Percentiles rank a stretch among this genome's conserved stretches.
These are phyloP conservation scores for Aspergillus chevalieri DNA, from an alignment of 2,329 filamentous ascomycete genomes.

Conservation along the genomic window DNA sequence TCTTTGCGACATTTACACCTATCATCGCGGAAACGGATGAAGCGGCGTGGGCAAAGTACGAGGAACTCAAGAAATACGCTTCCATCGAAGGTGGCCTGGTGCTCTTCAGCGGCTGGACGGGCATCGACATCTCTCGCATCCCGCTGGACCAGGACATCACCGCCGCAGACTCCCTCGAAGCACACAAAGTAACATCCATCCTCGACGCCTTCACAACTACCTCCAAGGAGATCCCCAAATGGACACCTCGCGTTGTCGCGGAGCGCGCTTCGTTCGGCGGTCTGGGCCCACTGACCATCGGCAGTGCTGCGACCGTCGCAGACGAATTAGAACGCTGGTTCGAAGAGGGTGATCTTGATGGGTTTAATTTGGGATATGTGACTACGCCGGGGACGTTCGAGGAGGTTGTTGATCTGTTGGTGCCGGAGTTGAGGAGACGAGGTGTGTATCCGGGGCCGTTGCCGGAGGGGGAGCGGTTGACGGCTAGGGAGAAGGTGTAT, in stretches of 20 bases:
- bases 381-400: conserved; percentile 49
- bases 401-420: conserved; percentile 45
- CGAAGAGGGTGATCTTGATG: conserved; percentile 37
- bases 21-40: conserved; percentile 47
- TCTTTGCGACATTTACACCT: conserved; percentile 49
- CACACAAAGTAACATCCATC: conserved; percentile 46
- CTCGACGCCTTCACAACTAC: conserved; percentile 46
- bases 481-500: conserved; percentile 57
- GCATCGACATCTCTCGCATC: conserved; percentile 54
- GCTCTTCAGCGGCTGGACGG: conserved; percentile 54
- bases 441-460: conserved; percentile 37
- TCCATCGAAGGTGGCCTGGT: conserved; percentile 51
- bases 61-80: conserved; percentile 48
- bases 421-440: conserved; percentile 43
- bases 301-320: conserved; percentile 41
- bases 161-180: conserved; percentile 50
- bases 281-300: conserved; percentile 44
- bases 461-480: conserved; percentile 27
- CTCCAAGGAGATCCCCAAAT: conserved; percentile 43
- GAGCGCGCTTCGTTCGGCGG: conserved; percentile 46
- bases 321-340: conserved; percentile 46
- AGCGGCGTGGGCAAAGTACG: conserved; percentile 50
- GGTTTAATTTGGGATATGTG: conserved; percentile 43
- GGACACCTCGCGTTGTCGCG: conserved; percentile 43
- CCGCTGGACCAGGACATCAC: conserved; percentile 54